Base-by-base conservation (phyloP, 2,329 filamentous ascomycete genomes). In the Pseudogymnoascus sp. region DNA sequence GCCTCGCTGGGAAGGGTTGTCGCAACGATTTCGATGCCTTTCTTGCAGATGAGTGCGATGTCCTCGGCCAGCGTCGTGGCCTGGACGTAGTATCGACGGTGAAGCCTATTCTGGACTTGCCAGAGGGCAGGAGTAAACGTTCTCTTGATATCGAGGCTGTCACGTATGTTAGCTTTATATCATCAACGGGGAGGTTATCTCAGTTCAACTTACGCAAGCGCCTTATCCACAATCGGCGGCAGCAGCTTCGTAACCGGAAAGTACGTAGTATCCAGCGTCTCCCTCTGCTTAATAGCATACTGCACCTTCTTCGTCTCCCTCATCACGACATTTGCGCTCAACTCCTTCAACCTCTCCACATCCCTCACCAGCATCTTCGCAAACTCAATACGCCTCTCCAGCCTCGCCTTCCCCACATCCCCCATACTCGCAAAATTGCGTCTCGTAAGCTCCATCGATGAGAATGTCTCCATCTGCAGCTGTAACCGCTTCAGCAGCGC, bases 371-470 rank as follows among this genome's bases (percentile, higher is more conserved):
- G 79, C 44, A 80, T 82, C 68, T 93, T 83, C 7, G 91, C 92
- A 74, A 99, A 99, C 66, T 93, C 90, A 68, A 97, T 93, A 50
- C 95, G 87, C 64, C 92, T 83, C 61, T 88, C 82, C 31, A 99
- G 80, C 60, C 91, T 84, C 26, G 89, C 83, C 70, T 88, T 87
- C 63, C 95, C 95, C 57, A 86, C 87, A 42, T 89, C 87, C 6
- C 95, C 95, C 91, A 97, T 96, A 38, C 89, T 88, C n/a, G 89
- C 89, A 76, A 97, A 99, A 75, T 97, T 93, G 65, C 95, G 88
- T 62, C 95, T 85, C 1, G 95, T 97, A 68, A 99, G 87, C 76
- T 99, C 95, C 89, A 97, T 96, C 0, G 92, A 96, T 6, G 93
- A 93, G 75, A 97, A 99, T 0, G 91, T 91, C 75, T 97, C 93